Conservation (phyloP, 306 rosid species). For the Inga leiocalycina region DNA sequence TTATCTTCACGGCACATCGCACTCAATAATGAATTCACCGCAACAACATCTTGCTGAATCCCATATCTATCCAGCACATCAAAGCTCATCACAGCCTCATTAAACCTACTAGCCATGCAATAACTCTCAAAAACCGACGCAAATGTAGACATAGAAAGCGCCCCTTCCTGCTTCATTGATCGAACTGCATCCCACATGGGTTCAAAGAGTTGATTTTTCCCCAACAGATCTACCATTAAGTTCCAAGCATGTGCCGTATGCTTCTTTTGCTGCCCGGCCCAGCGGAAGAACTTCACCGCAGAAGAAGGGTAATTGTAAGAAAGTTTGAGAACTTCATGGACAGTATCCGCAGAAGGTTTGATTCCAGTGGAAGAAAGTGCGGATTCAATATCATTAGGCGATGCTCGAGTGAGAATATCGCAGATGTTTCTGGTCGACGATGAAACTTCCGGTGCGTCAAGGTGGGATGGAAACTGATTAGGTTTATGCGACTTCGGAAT, state of each 20-base stretch:
- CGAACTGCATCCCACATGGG: constrained; percentile 78
- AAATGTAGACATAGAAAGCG: constrained; percentile 54
- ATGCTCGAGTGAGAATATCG: constrained; percentile 53
- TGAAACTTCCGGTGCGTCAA: constrained; percentile 41
- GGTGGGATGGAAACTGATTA: constrained; percentile 39
- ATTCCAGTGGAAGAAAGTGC: constrained; percentile 55
- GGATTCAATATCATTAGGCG: constrained; percentile 51
- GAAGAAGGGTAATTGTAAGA: constrained; percentile 64
- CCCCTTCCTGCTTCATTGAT: constrained; percentile 61
- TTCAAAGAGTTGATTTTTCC: constrained; percentile 68
- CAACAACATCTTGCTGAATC: constrained; percentile 47
- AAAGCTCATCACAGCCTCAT: constrained; percentile 66
- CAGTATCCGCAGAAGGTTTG: constrained; percentile 44
- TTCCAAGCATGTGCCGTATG: constrained; percentile 64
- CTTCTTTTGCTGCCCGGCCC: constrained; percentile 54
- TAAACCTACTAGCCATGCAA: constrained; percentile 50
- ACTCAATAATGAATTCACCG: constrained; percentile 60
- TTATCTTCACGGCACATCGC: constrained; percentile 60
- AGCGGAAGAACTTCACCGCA: constrained; percentile 73
- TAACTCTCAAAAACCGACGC: constrained; percentile 64
- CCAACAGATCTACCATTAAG: constrained; percentile 67
- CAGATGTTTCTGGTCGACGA: constrained; percentile 46
- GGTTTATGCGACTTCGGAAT: constrained; percentile 32
- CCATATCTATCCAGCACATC: constrained; percentile 71
- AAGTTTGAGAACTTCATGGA: constrained; percentile 52